Evolutionary conservation across 2,329 filamentous ascomycete genomes (phyloP).

Genomic region (Diplocarpon mali): DNA sequence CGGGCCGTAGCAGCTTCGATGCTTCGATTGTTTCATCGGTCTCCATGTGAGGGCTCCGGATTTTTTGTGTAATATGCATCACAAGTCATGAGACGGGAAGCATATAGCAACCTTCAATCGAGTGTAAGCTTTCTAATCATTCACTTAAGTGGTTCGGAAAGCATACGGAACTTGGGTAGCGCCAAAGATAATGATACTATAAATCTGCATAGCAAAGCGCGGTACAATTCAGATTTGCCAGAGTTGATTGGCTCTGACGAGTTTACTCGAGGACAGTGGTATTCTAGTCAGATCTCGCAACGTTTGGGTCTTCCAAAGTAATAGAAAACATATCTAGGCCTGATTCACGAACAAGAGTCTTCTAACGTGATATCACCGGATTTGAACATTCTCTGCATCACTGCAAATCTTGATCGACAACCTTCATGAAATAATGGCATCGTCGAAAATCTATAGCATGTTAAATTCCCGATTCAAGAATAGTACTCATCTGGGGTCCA

Average conservation of each 20-base stretch:
- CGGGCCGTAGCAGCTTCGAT: constrained; percentile 55
- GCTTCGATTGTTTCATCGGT: constrained; percentile 47
- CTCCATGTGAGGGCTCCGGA: constrained; percentile 36
- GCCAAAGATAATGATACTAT: constrained; percentile 41
- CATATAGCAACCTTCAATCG: constrained; percentile 37
- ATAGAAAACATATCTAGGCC: too few species aligned
- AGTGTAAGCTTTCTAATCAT: background rate
- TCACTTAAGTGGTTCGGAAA: background rate
- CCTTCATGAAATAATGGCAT: too few species aligned
- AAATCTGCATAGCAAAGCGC: constrained; percentile 47
- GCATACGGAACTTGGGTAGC: constrained; percentile 36
- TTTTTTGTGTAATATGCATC: constrained; percentile 55
- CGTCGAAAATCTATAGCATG: too few species aligned
- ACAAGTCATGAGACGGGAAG: constrained; percentile 62
- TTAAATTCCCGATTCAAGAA: too few species aligned
- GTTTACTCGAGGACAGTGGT: constrained; percentile 8
- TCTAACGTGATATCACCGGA: too few species aligned
- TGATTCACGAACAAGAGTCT: too few species aligned
- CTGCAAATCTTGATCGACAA: too few species aligned
- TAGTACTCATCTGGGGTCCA: too few species aligned
- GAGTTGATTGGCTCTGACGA: constrained; percentile 6
- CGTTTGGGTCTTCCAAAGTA: background rate
- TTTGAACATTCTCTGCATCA: too few species aligned
- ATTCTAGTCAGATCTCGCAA: constrained; percentile 5
- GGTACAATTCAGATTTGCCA: constrained; percentile 26